phyloP scores from a whole-genome alignment of 768 basidiomycete genomes.

The Lactarius hengduanensis region DNA sequence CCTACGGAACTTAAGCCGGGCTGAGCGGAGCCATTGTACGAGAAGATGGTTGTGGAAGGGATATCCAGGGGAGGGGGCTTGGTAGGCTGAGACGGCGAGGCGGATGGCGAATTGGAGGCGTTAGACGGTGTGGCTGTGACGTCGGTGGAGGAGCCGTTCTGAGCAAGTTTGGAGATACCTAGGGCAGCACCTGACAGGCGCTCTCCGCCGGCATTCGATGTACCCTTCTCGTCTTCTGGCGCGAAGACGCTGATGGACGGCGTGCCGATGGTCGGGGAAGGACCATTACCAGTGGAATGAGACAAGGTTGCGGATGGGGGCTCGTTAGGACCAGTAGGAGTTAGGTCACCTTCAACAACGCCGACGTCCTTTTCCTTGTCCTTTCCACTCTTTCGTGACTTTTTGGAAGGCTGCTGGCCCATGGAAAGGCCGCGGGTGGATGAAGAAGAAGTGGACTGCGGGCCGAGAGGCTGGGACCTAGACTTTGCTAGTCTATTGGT shows the following conservation, averaged over 20 bases:
- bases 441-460: slow-evolving; percentile 37
- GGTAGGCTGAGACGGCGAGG: slow-evolving; percentile 32
- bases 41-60: slow-evolving; percentile 81
- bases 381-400: slow-evolving; percentile 66
- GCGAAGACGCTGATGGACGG: slow-evolving; percentile 40
- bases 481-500: slow-evolving; percentile 69
- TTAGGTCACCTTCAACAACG: slow-evolving; percentile 41
- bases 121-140: slow-evolving; percentile 39
- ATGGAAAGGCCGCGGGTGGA: slow-evolving; percentile 49
- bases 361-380: slow-evolving; percentile 62
- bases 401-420: slow-evolving; percentile 86
- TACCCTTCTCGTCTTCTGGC: slow-evolving; percentile 36
- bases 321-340: slow-evolving; percentile 41
- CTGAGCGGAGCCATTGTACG: slow-evolving; percentile 47
- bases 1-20: slow-evolving; percentile 49
- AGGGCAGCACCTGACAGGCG: slow-evolving; percentile 36
- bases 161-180: slow-evolving; percentile 24
- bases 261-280: slow-evolving; percentile 37
- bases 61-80: slow-evolving; percentile 70
- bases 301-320: slow-evolving; percentile 45
- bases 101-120: slow-evolving; percentile 30
- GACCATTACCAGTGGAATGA: slow-evolving; percentile 42
- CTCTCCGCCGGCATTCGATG: slow-evolving; percentile 43
- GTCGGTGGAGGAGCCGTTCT: slow-evolving; percentile 37
- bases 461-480: slow-evolving; percentile 70